Conservation (phyloP, 1,284 basidiomycete genomes). For the Apiotrichum gamsii region DNA sequence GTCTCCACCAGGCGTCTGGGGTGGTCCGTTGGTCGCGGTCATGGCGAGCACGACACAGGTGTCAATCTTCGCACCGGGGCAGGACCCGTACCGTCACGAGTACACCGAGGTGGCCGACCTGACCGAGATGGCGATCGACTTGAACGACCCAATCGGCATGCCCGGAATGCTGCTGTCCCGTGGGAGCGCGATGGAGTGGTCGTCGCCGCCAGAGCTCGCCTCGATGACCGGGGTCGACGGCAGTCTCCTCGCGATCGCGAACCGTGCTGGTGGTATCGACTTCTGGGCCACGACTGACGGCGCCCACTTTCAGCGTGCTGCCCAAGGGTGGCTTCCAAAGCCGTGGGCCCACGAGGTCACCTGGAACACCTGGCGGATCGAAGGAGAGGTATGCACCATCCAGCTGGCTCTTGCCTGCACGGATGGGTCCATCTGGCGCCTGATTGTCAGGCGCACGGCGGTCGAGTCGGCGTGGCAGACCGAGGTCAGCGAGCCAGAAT, state of each 20-base stretch:
- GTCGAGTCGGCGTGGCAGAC: conserved; percentile 5
- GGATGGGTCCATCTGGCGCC: conserved; percentile 20
- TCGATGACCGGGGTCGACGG: conserved; percentile 25
- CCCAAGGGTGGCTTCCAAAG: not conserved
- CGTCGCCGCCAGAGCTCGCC: conserved; percentile 12
- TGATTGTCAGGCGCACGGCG: conserved; percentile 9
- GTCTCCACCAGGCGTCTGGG: conserved; percentile 35
- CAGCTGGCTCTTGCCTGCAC: conserved; percentile 24
- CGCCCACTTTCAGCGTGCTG: not conserved
- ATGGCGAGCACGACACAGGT: conserved; percentile 26
- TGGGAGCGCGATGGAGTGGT: conserved; percentile 32
- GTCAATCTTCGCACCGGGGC: conserved; percentile 29
- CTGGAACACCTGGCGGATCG: conserved; percentile 28
- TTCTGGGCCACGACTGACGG: conserved; percentile 23
- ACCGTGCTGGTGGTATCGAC: conserved; percentile 27
- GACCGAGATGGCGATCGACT: conserved; percentile 17
- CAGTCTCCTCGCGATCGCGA: conserved; percentile 34
- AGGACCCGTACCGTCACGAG: conserved; percentile 27
- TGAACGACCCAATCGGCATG: conserved; percentile 1
- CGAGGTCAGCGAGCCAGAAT: conserved; percentile 3
- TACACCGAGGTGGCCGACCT: conserved; percentile 37
- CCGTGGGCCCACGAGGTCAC: conserved; percentile 9
- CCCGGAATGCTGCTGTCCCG: conserved; percentile 24
- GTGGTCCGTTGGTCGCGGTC: conserved; percentile 32
- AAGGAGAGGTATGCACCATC: conserved; percentile 13